Base-by-base conservation (phyloP, 805 yeast species). In the Candida incommunis region DNA sequence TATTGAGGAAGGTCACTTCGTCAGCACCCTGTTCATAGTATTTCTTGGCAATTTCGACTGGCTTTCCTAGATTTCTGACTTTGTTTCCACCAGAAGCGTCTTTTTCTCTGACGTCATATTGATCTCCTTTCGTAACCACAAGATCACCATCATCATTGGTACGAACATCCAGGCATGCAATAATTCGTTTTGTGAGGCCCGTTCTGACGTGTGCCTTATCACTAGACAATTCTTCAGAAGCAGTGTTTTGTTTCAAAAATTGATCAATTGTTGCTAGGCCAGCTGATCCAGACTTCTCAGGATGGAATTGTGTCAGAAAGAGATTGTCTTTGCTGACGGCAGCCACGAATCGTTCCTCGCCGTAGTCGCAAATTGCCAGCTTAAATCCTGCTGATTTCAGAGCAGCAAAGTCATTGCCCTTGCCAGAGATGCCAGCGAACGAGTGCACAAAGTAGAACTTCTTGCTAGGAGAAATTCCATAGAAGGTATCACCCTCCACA, bases 81-180 rank as follows among this genome's bases (percentile, higher is more conserved):
- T 76, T 75, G 4, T 50, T 50, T 13, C 53, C 54, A 24, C 72
- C 75, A 2, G 68, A 72, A 3, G 63, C 59, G 11, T 64, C 57
- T 54, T 80, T 80, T 57, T 88, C 96, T 52, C 98, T 76, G 1
- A 92, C 99, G 63, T 92, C 95, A 60, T 92, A 92, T 62, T 92
- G 98, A 58, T 92, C 99, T 46, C 99, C 99, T 64, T 92, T 92
- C 0, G 99, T 92, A 23, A 92, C 99, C 1, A 92, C 98, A 53
- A 92, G 71, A 60, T 92, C 98, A 25, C 98, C 99, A 31, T 69
- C 69, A 57, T 92, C 98, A 59, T 92, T 92, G 4, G 95, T 71
- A 55, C 99, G 77, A n/a, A 92, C 98, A 59, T 92, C 99, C 40
- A 92, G 65, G 62, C 99, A 92, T 0, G 98, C 98, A 64, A 92